Base-by-base conservation (phyloP, 2,329 filamentous ascomycete genomes). In the Xylariaceae sp. region DNA sequence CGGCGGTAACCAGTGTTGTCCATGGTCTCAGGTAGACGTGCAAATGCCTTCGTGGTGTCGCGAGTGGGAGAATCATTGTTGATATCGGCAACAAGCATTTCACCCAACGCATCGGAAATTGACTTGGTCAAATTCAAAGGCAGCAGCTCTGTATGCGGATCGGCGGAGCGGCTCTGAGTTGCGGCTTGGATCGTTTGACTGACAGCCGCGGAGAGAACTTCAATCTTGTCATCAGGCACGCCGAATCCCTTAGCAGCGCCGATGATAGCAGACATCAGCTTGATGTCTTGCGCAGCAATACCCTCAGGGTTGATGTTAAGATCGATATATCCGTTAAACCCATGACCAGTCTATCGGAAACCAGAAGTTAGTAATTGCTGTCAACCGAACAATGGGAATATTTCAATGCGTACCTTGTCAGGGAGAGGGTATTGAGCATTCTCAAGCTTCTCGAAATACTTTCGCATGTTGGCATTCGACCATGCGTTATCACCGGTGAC, bases 401-500 rank as follows among this genome's bases (percentile, higher is more conserved):
- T 12, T 7, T 6, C 12, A 7, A 31, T 31, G 12, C 28, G 8
- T 36, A 36, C 33, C 33, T 36, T 36, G 7, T 36, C 33, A 36
- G 33, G 7, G 33, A 36, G 8, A 36, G 33, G 33, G 33, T 87
- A 84, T 23, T 75, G 67, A 72, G 81, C 82, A 46, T 78, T 77
- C 72, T 88, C 85, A 7, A 88, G 69, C 65, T 78, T 80, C 64
- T 76, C 70, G 56, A 83, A 84, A 70, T 87, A 86, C 58, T 79
- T 74, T 59, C 84, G 77, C 84, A 89, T 88, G 58, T 84, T 85
- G 6, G 75, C 72, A 0, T 84, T 75, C 0, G 75, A 72, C 86
- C 86, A 89, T 0, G 82, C 82, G 1, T 70, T 64, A 63, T 89
- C 86, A 4, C 85, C 85, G 2, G 86, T 89, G 19, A 87, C 66